phyloP scores from a whole-genome alignment of 805 yeast genomes.

The Pichia sporocuriosa region DNA sequence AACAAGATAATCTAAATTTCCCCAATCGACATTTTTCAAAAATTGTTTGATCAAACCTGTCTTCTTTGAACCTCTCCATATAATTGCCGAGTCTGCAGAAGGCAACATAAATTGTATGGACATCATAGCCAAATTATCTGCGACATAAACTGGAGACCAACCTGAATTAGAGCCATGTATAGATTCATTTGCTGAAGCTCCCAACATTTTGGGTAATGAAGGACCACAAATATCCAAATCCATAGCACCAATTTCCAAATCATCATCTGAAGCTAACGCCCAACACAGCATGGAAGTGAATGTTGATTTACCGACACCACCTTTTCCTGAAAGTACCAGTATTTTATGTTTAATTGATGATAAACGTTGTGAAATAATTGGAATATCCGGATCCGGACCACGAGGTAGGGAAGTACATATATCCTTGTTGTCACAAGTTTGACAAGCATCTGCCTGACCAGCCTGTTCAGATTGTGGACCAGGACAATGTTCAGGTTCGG shows the following conservation, averaged over 20 bases:
- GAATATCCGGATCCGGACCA: constrained; percentile 90
- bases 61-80: constrained; percentile 97
- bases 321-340: constrained; percentile 72
- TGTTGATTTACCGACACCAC: constrained; percentile 97
- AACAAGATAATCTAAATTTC: constrained; percentile 73
- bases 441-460: constrained; percentile 90
- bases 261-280: constrained; percentile 84
- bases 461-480: constrained; percentile 95
- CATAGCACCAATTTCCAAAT: constrained; percentile 89
- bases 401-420: constrained; percentile 84
- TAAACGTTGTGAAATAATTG: constrained; percentile 62
- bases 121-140: constrained; percentile 93
- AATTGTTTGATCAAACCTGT: constrained; percentile 90
- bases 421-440: constrained; percentile 88
- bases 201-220: constrained; percentile 89
- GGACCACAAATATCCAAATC: constrained; percentile 98
- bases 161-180: constrained; percentile 88
- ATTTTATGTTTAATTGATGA: constrained; percentile 68
- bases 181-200: constrained; percentile 82
- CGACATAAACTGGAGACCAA: constrained; percentile 94
- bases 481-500: constrained; percentile 97
- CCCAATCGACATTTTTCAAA: constrained; percentile 94
- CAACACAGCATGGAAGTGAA: constrained; percentile 94
- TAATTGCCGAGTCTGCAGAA: constrained; percentile 84
- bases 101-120: constrained; percentile 94